Conservation (phyloP, 805 yeast genomes). For the Kregervanrija pseudodelftensis region DNA sequence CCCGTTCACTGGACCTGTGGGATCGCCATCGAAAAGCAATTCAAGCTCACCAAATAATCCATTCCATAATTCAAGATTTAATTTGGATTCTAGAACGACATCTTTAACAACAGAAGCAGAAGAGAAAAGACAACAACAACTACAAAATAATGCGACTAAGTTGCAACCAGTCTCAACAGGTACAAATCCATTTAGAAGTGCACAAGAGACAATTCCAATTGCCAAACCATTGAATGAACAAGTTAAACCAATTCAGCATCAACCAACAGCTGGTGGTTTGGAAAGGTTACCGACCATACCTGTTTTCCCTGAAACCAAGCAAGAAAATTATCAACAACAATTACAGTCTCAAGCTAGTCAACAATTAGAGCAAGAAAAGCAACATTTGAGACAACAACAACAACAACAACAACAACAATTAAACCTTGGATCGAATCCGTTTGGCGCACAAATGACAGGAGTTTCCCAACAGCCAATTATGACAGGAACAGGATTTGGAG, state of each 20-base stretch:
- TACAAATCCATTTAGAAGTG: conserved; percentile 50
- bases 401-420: conserved; percentile 3
- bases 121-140: conserved; percentile 6
- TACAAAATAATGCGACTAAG: not conserved
- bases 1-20: too few relatives aligned
- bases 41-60: conserved; percentile 21
- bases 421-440: not conserved
- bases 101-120: conserved; percentile 12
- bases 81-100: conserved; percentile 15
- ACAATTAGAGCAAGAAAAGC: conserved; percentile 17
- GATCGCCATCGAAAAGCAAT: too few relatives aligned
- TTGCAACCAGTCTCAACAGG: conserved; percentile 34
- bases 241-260: conserved; percentile 29
- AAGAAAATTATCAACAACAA: conserved; percentile 16
- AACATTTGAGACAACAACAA: conserved; percentile 8
- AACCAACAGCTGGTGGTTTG: conserved; percentile 68
- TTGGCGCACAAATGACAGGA: conserved; percentile 2
- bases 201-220: conserved; percentile 15
- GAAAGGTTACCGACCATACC: conserved; percentile 60
- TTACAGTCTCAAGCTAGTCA: conserved; percentile 13
- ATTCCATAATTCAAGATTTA: conserved; percentile 21
- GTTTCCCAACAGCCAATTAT: not conserved
- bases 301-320: conserved; percentile 58
- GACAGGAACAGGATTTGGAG: not conserved
- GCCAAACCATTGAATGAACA: conserved; percentile 14